Evolutionary conservation across 352 stramenopile genomes (phyloP), one percentile per base, ranked within the genome.

Genomic region (Phytophthora meadii): DNA sequence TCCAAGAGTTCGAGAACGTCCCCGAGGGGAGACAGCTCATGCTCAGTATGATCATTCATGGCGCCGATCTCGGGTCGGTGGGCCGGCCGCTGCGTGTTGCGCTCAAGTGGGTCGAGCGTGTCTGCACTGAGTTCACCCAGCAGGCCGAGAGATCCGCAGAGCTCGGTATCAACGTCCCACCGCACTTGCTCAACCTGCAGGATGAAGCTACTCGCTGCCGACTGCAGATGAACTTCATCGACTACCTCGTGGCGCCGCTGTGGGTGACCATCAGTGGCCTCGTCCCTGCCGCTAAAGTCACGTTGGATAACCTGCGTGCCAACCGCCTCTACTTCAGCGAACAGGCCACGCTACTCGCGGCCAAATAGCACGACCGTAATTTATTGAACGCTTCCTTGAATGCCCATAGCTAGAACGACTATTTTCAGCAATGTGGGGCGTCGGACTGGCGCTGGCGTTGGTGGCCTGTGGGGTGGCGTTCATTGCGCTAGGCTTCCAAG

Each of bases 1-100:
- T 89, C 22, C 45, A 72, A 1, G 78, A 84, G 28, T 90, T 93
- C 37, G 69, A 88, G 46, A 80, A 71, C 19, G 76, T 88, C 12
- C 79, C 82, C 0, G 79, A 92, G 47, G 81, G 80, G 4, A 79
- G 82, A 8, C 84, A 94, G 53, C 70, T 92, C 17, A 79, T 92
- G 80, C 72, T 92, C 42, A 93, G 86, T 65, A 90, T 93, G 81
- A 77, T 97, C 59, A 84, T 97, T 39, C 88, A 97, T 61, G 71
- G 82, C 14, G 70, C 83, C 0, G 89, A 97, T 53, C 55, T 97
- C 17, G 71, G 72, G 39, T 92, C 86, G 17, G 70, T 90, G 5
- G 87, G 76, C 22, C 65, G 68, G 15, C 83, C 83, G 1, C 57
- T 88, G 1, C 46, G 48, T 1, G 74, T 91, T 27, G 59, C 74